Conservation (phyloP, 768 basidiomycete species). For the Boletus vinaceobasis region DNA sequence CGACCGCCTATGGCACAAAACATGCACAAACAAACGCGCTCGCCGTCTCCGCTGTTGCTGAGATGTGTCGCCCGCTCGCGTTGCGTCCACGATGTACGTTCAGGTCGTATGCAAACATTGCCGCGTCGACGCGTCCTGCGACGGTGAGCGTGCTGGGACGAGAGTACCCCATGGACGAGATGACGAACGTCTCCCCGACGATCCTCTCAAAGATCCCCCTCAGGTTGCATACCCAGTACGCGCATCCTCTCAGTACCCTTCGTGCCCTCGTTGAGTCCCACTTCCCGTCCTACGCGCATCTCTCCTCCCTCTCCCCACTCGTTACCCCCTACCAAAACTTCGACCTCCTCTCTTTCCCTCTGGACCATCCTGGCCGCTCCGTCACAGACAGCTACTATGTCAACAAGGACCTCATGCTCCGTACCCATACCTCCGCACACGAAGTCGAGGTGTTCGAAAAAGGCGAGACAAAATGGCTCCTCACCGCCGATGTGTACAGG, state of each 20-base stretch:
- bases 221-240: constrained; percentile 68
- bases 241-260: constrained; percentile 86
- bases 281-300: constrained; percentile 68
- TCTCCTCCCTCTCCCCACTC: constrained; percentile 79
- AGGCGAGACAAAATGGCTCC: constrained; percentile 79
- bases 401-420: constrained; percentile 85
- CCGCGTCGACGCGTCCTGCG: constrained; percentile 6
- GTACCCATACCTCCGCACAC: constrained; percentile 98
- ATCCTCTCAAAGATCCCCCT: constrained; percentile 80
- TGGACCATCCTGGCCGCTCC: constrained; percentile 89
- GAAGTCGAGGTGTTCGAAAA: constrained; percentile 86
- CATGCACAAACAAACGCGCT: constrained; percentile 22
- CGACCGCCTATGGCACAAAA: constrained; percentile 1
- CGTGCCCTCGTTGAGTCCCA: constrained; percentile 81
- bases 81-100: constrained; percentile 4
- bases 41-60: not conserved
- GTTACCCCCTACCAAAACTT: constrained; percentile 93
- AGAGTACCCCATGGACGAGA: constrained; percentile 69
- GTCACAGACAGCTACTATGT: constrained; percentile 95
- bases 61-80: constrained; percentile 15
- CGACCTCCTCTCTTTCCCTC: constrained; percentile 92
- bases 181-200: constrained; percentile 81
- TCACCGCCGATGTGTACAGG: constrained; percentile 95
- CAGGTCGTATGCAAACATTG: constrained; percentile 14
- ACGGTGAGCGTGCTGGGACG: constrained; percentile 55